These are phyloP conservation scores for Ophiocordyceps unilateralis DNA, from an alignment of 2,329 filamentous ascomycete species.

Conservation along the genomic window DNA sequence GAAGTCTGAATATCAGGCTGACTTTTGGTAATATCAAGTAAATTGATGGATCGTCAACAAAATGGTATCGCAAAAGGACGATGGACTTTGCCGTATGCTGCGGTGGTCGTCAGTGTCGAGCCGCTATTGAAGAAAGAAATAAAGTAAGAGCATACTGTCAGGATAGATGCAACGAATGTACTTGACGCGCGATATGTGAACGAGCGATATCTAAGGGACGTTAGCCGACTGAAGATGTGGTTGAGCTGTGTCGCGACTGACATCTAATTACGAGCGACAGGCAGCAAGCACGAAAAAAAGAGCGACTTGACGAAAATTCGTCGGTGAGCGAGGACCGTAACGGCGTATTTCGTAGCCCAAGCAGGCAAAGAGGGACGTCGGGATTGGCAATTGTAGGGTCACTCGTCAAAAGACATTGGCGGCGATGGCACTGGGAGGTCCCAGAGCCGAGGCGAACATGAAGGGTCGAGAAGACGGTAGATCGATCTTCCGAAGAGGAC, in stretches of 20 bases:
- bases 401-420: conserved; percentile 16
- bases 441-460: conserved; percentile 4
- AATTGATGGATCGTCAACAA: neutral
- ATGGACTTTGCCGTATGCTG: conserved; percentile 2
- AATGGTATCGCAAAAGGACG: neutral
- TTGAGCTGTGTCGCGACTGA: conserved; percentile 3
- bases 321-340: conserved; percentile 12
- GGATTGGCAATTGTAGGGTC: conserved; percentile 8
- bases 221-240: neutral
- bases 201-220: conserved; percentile 21
- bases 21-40: neutral
- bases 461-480: neutral
- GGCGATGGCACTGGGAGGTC: conserved; percentile 5
- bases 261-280: conserved; percentile 4
- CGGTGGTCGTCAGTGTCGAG: neutral
- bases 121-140: neutral
- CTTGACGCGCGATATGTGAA: conserved; percentile 38
- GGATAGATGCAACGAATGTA: conserved; percentile 37
- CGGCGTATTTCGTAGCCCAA: conserved; percentile 4
- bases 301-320: conserved; percentile 31
- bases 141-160: conserved; percentile 22
- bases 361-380: conserved; percentile 3
- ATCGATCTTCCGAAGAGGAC: conserved; percentile 8
- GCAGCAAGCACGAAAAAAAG: conserved; percentile 14
- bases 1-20: neutral